Conservation (phyloP, 140 eudicot species). For the Anethum foeniculum region DNA sequence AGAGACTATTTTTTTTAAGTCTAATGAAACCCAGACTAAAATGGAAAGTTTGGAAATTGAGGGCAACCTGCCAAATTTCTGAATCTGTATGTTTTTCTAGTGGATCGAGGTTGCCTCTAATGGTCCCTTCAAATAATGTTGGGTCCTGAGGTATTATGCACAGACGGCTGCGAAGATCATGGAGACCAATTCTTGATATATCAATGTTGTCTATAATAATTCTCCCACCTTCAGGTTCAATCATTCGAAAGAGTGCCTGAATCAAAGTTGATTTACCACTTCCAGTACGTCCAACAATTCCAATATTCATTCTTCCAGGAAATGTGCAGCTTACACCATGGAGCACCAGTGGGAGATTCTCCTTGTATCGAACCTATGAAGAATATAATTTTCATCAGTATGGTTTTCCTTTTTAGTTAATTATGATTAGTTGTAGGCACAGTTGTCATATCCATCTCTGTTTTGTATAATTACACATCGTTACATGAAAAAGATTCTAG, state of each 20-base stretch:
- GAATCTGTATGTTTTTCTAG: conserved; percentile 77
- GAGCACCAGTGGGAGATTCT: conserved; percentile 72
- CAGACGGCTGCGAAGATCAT: conserved; percentile 75
- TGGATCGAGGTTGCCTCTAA: conserved; percentile 83
- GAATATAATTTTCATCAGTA: conserved; percentile 1
- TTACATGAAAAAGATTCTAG: background rate
- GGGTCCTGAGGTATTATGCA: conserved; percentile 97
- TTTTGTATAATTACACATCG: background rate
- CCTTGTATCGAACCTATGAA: conserved; percentile 73
- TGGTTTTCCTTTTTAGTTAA: background rate
- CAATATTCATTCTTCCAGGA: conserved; percentile 83
- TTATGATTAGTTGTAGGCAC: background rate
- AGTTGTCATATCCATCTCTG: background rate
- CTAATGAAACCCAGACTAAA: background rate
- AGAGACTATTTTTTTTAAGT: no score
- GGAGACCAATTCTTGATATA: conserved; percentile 75
- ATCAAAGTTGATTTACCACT: conserved; percentile 91
- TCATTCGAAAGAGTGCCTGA: conserved; percentile 71
- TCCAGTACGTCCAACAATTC: conserved; percentile 96
- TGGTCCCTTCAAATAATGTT: conserved; percentile 81
- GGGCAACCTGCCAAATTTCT: conserved; percentile 71
- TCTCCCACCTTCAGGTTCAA: conserved; percentile 79
- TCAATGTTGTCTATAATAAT: conserved; percentile 77
- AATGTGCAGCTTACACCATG: conserved; percentile 67
- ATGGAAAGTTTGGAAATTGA: background rate